Percentiles rank a stretch among this genome's conserved stretches.
These are phyloP conservation scores for Cercophora scortea DNA, from an alignment of 495 filamentous ascomycete genomes.

Conservation along the genomic window DNA sequence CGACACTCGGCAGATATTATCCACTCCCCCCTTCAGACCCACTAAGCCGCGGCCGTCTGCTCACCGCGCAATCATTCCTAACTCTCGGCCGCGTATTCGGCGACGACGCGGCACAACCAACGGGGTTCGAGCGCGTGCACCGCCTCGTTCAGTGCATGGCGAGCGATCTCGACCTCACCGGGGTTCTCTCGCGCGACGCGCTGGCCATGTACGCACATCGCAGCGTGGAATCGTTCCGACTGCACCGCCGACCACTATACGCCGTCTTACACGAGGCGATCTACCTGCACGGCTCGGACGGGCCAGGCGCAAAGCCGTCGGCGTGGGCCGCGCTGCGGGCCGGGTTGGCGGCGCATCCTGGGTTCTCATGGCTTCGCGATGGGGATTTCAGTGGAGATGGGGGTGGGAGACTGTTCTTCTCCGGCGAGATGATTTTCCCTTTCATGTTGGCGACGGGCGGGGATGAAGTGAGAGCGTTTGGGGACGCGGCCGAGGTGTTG, in stretches of 20 bases:
- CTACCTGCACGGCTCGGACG: conserved; percentile 5
- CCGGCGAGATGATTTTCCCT: conserved; percentile 81
- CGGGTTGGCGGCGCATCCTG: conserved; percentile 8
- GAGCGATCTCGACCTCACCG: conserved; percentile 30
- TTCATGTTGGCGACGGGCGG: conserved; percentile 25
- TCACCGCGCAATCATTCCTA: conserved; percentile 64
- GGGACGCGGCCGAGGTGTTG: conserved; percentile 51
- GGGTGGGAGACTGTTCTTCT: conserved; percentile 59
- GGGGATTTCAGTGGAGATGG: conserved; percentile 1
- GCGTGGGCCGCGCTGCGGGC: conserved; percentile 39
- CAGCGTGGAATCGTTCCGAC: conserved; percentile 4
- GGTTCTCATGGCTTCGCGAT: conserved; percentile 35
- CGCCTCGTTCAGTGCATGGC: conserved; percentile 30
- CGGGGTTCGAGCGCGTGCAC: conserved; percentile 55
- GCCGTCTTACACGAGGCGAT: conserved; percentile 20
- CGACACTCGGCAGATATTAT: no score
- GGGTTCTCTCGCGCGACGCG: conserved; percentile 56
- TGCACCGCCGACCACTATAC: conserved; percentile 18
- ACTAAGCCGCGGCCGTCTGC: no score
- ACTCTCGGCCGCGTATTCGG: conserved; percentile 74
- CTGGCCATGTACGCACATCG: conserved; percentile 42
- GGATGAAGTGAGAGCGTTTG: conserved; percentile 30
- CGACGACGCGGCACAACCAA: conserved; percentile 32
- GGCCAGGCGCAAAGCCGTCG: not conserved
- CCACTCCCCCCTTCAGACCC: no score